Evolutionary conservation across 169 alveolate genomes (phyloP).

Genomic region (Plasmodium gallinaceum): DNA sequence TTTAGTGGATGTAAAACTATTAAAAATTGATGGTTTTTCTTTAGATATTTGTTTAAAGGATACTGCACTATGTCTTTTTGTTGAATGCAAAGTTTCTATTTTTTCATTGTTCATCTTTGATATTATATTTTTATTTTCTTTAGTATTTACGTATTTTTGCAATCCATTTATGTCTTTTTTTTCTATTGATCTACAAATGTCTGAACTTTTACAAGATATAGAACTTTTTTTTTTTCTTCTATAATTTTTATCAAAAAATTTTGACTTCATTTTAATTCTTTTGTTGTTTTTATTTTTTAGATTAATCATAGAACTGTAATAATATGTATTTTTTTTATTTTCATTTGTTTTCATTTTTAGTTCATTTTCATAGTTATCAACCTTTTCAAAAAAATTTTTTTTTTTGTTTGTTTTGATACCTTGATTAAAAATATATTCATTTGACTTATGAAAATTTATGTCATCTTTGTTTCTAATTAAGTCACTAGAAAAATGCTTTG

Average conservation of each 20-base stretch:
- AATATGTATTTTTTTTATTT: background rate
- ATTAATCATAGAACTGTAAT: conserved; percentile 7
- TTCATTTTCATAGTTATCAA: conserved; percentile 2
- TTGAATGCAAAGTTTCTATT: background rate
- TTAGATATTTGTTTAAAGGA: conserved; percentile 75
- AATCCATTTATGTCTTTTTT: conserved; percentile 16
- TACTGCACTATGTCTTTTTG: conserved; percentile 59
- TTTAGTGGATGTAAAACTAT: conserved; percentile 6
- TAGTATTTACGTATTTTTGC: conserved; percentile 26
- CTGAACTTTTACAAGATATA: conserved; percentile 10
- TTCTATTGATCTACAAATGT: conserved; percentile 34
- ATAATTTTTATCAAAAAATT: conserved; percentile 41
- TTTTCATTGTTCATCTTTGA: background rate
- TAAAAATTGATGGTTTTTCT: conserved; percentile 25
- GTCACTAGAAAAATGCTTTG: conserved; percentile 27
- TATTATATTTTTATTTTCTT: conserved; percentile 18
- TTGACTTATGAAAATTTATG: conserved; percentile 10
- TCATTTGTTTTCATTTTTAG: background rate
- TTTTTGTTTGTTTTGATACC: background rate
- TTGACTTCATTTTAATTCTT: conserved; percentile 18
- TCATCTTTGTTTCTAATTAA: conserved; percentile 16
- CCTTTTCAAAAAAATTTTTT: conserved; percentile 2
- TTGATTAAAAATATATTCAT: background rate
- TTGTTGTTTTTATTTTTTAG: conserved; percentile 11
- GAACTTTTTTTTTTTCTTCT: conserved; percentile 28